Conservation (phyloP, 495 filamentous ascomycete species). For the Astrothelium macrocarpum region DNA sequence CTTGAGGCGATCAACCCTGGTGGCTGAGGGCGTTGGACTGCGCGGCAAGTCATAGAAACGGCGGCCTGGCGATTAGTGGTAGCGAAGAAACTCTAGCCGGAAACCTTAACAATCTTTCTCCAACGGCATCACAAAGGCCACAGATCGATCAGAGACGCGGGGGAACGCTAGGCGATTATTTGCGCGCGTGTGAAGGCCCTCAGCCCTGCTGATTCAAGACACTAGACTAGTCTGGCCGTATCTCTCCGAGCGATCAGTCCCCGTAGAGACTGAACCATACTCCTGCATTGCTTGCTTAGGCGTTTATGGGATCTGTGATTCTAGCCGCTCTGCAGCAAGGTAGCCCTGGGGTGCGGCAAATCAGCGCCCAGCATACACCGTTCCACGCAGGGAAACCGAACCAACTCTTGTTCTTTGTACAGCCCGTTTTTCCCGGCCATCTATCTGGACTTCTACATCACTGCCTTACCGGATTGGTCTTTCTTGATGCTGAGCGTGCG, state of each 20-base stretch:
- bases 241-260: neutral
- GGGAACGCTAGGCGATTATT: neutral
- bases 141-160: neutral
- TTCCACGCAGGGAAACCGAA: neutral
- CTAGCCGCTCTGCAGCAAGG: constrained; percentile 4
- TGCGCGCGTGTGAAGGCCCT: neutral
- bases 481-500: neutral
- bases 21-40: neutral
- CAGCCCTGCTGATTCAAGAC: neutral
- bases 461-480: neutral
- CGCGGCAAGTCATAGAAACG: neutral
- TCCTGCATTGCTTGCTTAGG: neutral
- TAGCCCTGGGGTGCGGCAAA: neutral
- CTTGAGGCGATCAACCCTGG: neutral
- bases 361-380: neutral
- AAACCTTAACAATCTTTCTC: neutral
- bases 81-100: neutral
- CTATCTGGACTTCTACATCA: neutral
- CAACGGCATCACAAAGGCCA: neutral
- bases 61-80: neutral
- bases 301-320: neutral
- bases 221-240: neutral
- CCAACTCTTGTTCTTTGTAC: constrained; percentile 2
- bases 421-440: neutral
- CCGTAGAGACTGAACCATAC: neutral